Evolutionary conservation across 768 basidiomycete species (phyloP), one percentile per base, ranked within the genome.

Genomic region (Sporobolomyces roseus): DNA sequence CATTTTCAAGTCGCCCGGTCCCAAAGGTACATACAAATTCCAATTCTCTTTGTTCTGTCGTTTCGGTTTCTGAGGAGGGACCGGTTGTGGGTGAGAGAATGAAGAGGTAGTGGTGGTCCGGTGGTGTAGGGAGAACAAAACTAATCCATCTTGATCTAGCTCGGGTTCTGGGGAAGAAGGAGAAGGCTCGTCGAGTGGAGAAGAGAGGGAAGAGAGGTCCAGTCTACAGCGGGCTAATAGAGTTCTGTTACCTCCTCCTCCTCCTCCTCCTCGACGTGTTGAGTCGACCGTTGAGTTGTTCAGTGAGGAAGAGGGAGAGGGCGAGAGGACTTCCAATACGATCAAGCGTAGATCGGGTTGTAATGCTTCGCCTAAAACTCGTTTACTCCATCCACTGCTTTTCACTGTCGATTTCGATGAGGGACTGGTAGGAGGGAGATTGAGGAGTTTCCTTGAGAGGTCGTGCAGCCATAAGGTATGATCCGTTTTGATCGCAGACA

Each of bases 401-500:
- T 33, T 54, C 53, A 35, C n/a, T n/a, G 17, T 38, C 36, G 54
- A 7, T n/a, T n/a, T n/a, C n/a, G n/a, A n/a, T n/a, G n/a, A n/a
- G n/a, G n/a, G n/a, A n/a, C n/a, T n/a, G n/a, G n/a, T n/a, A n/a
- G n/a, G n/a, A n/a, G n/a, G n/a, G n/a, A n/a, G 38, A 41, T 9
- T 41, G 38, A 17, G 38, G 27, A 65, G 45, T 4, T 16, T 27
- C 29, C 68, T 63, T 30, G 63, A 64, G 14, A 64, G 1, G 33
- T 61, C 62, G 63, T 69, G 68, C 17, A 64, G 58, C 68, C 68
- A 69, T 19, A 69, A 45, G 3, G 52, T 41, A 21, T 69, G 63
- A 19, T 62, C 55, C 12, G 66, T 62, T 14, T 51, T 43, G 10
- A 23, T 25, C 10, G 60, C 27, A 17, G 29, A 35, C 32, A 68